Evolutionary conservation across 2,329 filamentous ascomycete species (phyloP).

Genomic region (Fusarium fujikuroi): DNA sequence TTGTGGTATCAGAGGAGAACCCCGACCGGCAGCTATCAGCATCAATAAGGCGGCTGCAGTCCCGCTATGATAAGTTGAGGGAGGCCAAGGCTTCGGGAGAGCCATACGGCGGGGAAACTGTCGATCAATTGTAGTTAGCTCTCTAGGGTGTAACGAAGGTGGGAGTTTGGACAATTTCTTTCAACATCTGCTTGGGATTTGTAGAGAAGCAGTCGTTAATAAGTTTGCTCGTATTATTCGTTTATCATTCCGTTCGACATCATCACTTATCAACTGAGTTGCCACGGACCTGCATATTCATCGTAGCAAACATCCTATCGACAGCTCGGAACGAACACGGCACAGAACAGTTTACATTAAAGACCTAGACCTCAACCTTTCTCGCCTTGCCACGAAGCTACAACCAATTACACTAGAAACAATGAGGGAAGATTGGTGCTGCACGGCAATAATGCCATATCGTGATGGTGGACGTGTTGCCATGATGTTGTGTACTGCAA

Average conservation of each 20-base stretch:
- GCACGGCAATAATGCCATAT: too few species aligned
- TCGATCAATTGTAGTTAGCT: accelerated
- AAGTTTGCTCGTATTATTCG: accelerated
- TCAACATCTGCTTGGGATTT: accelerated
- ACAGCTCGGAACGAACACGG: too few species aligned
- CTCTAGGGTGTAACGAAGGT: accelerated
- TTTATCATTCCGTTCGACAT: accelerated
- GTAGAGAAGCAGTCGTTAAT: accelerated
- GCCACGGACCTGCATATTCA: too few species aligned
- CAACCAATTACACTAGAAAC: too few species aligned
- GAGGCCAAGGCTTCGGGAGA: too few species aligned
- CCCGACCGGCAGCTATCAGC: accelerated
- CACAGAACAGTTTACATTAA: too few species aligned
- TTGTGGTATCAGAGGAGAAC: accelerated
- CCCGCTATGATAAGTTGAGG: not conserved
- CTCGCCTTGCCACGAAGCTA: too few species aligned
- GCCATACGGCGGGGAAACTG: accelerated
- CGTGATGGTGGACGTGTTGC: not conserved
- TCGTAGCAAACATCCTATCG: too few species aligned
- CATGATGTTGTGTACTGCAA: not conserved
- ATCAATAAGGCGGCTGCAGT: accelerated
- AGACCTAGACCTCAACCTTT: too few species aligned
- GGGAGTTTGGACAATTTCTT: accelerated
- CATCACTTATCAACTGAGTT: too few species aligned
- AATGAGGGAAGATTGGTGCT: too few species aligned